Percentiles rank a stretch among this genome's conserved stretches.
These are phyloP conservation scores for Dichotomocladium elegans DNA, from an alignment of 371 early-diverging fungal genomes.

Conservation along the genomic window DNA sequence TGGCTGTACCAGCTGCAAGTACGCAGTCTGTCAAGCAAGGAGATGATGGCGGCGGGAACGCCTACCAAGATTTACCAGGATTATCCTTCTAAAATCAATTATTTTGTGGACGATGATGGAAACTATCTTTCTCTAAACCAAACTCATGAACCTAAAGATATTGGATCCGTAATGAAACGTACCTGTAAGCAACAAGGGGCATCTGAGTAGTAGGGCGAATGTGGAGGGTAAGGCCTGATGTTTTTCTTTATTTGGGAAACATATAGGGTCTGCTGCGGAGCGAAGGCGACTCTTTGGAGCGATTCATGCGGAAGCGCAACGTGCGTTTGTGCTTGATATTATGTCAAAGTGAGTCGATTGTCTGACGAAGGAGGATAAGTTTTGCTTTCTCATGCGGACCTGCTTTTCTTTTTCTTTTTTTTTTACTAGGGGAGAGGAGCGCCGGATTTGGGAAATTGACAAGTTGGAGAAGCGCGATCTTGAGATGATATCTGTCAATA, in stretches of 20 bases:
- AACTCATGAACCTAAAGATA: not conserved
- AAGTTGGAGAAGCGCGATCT: conserved; percentile 40
- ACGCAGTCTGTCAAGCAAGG: not conserved
- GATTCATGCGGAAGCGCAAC: conserved; percentile 25
- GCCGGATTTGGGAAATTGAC: conserved; percentile 23
- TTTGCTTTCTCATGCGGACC: too few species aligned
- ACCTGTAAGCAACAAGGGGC: not conserved
- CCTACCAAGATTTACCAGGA: conserved; percentile 5
- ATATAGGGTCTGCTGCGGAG: conserved; percentile 25
- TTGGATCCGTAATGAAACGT: not conserved
- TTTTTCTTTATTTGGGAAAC: too few species aligned
- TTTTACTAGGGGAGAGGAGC: not conserved
- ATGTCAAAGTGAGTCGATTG: conserved; percentile 23
- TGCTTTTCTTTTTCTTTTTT: too few species aligned
- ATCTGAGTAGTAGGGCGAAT: too few species aligned
- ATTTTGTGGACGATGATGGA: conserved; percentile 14
- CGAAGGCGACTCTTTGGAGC: conserved; percentile 18
- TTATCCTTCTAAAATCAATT: conserved; percentile 2
- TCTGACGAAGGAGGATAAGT: too few species aligned
- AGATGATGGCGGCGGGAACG: conserved; percentile 1
- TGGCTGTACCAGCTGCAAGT: not conserved
- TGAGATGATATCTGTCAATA: conserved; percentile 53
- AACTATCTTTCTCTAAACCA: not conserved
- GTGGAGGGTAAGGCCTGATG: too few species aligned
- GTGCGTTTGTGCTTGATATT: conserved; percentile 12